These are phyloP conservation scores for Luffa acutangula DNA, from an alignment of 306 rosid genomes.

Conservation along the genomic window DNA sequence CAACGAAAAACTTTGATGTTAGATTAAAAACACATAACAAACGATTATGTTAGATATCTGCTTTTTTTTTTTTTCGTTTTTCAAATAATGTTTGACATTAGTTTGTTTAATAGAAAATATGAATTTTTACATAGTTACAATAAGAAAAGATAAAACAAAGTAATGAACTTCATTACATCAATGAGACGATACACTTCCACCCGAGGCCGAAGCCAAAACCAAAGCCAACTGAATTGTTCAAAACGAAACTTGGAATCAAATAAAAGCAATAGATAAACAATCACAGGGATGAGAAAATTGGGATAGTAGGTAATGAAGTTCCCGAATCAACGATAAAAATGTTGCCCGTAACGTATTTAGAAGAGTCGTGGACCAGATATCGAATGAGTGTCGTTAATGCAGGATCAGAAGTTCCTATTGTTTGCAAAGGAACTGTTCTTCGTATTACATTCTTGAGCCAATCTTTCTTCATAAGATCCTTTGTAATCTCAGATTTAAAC, in stretches of 20 bases:
- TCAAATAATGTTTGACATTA: too few species aligned
- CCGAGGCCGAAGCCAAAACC: too few species aligned
- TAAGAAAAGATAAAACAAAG: too few species aligned
- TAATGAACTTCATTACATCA: background rate
- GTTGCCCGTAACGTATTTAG: constrained; percentile 53
- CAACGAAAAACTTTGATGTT: too few species aligned
- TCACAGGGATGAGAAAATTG: constrained; percentile 61
- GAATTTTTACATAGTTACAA: too few species aligned
- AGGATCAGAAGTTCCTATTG: constrained; percentile 45
- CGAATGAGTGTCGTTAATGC: constrained; percentile 60
- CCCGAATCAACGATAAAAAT: constrained; percentile 54
- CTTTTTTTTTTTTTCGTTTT: too few species aligned
- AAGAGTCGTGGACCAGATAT: constrained; percentile 65
- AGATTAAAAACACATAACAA: too few species aligned
- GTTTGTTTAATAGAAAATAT: too few species aligned
- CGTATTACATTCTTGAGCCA: constrained; percentile 44
- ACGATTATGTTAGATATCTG: too few species aligned
- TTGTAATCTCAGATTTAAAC: constrained; percentile 65
- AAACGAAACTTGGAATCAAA: too few species aligned
- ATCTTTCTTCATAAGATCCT: constrained; percentile 41
- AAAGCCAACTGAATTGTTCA: too few species aligned
- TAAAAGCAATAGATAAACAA: too few species aligned
- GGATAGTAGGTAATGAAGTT: constrained; percentile 44
- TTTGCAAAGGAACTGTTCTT: constrained; percentile 46
- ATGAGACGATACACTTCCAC: background rate